Conservation (phyloP, 257 asterid genomes). For the Leptodermis oblonga region DNA sequence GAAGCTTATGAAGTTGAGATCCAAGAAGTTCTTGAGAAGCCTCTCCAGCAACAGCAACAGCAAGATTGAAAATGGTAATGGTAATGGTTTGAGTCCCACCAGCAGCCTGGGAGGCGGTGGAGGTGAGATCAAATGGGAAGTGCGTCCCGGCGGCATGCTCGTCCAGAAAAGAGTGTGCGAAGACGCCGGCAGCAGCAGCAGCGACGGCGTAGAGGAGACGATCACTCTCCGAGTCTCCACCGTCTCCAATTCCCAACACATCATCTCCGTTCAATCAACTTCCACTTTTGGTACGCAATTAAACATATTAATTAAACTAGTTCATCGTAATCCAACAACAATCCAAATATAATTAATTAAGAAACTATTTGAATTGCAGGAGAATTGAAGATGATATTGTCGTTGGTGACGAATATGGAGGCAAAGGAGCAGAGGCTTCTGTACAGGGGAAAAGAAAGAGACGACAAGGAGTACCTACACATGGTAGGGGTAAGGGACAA, state of each 20-base stretch:
- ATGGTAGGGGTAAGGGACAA: slow-evolving; percentile 79
- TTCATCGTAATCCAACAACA: no score
- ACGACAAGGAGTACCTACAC: slow-evolving; percentile 63
- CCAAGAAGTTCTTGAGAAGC: slow-evolving; percentile 61
- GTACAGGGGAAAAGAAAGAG: slow-evolving; percentile 85
- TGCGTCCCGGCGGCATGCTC: slow-evolving; percentile 88
- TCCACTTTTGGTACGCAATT: slow-evolving; percentile 58
- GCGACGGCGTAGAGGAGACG: slow-evolving; percentile 43
- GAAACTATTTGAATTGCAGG: slow-evolving; percentile 29
- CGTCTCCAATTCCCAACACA: slow-evolving; percentile 50
- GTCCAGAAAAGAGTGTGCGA: slow-evolving; percentile 62
- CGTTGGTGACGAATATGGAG: slow-evolving; percentile 60
- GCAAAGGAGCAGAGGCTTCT: slow-evolving; percentile 63
- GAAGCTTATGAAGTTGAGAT: slow-evolving; percentile 58
- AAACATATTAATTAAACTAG: no score
- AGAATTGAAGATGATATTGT: slow-evolving; percentile 52
- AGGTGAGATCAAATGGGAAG: slow-evolving; percentile 69
- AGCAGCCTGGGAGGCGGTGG: not conserved
- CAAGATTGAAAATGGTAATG: slow-evolving; percentile 2
- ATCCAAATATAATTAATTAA: not conserved
- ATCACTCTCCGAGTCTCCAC: slow-evolving; percentile 63
- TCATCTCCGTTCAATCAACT: slow-evolving; percentile 50
- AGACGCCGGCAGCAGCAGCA: slow-evolving; percentile 23
- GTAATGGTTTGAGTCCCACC: not conserved
- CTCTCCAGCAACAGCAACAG: slow-evolving; percentile 33